Evolutionary conservation across 1,284 basidiomycete species (phyloP).

Genomic region (Exobasidium rhododendri): DNA sequence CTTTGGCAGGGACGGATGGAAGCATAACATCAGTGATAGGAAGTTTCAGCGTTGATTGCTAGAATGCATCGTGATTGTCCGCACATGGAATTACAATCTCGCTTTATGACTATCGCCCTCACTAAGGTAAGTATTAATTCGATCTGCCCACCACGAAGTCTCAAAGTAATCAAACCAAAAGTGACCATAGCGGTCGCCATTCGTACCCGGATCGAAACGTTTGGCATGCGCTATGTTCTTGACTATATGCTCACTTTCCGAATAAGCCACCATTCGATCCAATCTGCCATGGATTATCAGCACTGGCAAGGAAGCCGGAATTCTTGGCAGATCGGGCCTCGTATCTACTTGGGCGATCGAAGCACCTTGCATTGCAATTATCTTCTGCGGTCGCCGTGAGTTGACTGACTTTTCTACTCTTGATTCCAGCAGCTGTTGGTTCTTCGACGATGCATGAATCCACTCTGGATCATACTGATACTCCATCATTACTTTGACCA

Average conservation of each 20-base stretch:
- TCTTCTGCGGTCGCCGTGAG: constrained; percentile 25
- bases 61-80: too few species aligned
- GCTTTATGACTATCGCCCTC: neutral
- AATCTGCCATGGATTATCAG: constrained; percentile 36
- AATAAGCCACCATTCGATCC: constrained; percentile 45
- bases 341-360: constrained; percentile 32
- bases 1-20: too few species aligned
- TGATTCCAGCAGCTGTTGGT: constrained; percentile 15
- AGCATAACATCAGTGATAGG: too few species aligned
- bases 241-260: constrained; percentile 33
- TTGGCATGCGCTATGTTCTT: constrained; percentile 31
- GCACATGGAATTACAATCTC: neutral
- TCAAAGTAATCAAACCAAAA: constrained; percentile 46
- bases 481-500: constrained; percentile 31
- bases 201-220: constrained; percentile 18
- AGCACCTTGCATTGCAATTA: constrained; percentile 34
- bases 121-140: constrained; percentile 31
- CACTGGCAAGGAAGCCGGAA: constrained; percentile 54
- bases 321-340: constrained; percentile 22
- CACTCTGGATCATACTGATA: constrained; percentile 41
- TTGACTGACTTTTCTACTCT: constrained; percentile 21
- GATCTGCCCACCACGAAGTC: constrained; percentile 22
- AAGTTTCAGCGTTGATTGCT: too few species aligned
- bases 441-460: constrained; percentile 19
- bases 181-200: constrained; percentile 27